Evolutionary conservation across 2,329 filamentous ascomycete genomes (phyloP), one percentile per base, ranked within the genome.

Genomic region (Pseudopyricularia javanii): DNA sequence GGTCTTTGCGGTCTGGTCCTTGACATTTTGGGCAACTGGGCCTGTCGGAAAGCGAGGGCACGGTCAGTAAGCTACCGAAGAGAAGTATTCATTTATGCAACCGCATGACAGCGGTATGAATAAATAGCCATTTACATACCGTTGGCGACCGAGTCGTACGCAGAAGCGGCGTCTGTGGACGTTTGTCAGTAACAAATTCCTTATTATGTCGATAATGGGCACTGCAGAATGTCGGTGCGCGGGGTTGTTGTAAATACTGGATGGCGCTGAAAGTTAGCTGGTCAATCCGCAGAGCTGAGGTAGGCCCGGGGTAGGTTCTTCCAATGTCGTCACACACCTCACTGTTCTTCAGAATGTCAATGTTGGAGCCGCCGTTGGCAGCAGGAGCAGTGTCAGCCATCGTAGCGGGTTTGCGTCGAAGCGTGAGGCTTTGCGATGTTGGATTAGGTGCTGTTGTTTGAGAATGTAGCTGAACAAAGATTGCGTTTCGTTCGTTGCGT

Each of bases 21-120:
- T 77, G 62, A 79, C 72, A 61, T 76, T 81, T 62, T 79, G 73
- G 56, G 76, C 79, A 59, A 82, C 72, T 35, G 79, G 78, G 57
- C 78, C 79, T 82, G 59, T 35, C 52, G 55, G 50, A 45, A 28
- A 50, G 32, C 11, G 49, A 14, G 20, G 11, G 28, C n/a, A 22
- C 40, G 32, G 43, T 57, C 26, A 60, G 56, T 50, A 28, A 49
- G 49, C 17, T 12, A 14, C 24, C 34, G 26, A 49, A 12, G 3
- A n/a, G 7, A 24, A 20, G 17, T 17, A 17, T 12, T 11, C 15
- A 20, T 24, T 24, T 17, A 8, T 24, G 20, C 9, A 8, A 24
- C 40, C 9, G 20, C 9, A 9, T n/a, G 24, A 26, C 4, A 9
- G 30, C 22, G 22, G 32, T 9, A n/a, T n/a, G n/a, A n/a, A n/a